Percentiles rank a stretch among this genome's conserved stretches.
Conservation (phyloP, 257 asterid species). For the Ophiorrhiza pumila region DNA sequence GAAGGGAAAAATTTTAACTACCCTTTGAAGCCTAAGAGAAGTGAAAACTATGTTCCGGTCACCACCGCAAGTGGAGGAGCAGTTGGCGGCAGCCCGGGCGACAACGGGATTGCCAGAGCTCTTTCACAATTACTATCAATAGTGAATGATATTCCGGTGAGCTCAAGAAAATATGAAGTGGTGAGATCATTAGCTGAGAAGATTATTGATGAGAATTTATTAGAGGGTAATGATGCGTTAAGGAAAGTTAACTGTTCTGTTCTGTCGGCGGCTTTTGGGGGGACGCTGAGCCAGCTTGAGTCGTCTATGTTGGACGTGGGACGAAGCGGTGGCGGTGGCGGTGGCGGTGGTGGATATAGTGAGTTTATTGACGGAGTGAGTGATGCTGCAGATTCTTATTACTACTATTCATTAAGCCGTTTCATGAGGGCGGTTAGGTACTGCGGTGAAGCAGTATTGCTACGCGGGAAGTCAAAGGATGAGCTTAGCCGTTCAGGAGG, state of each 20-base stretch:
- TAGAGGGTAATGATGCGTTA: slow-evolving; percentile 33
- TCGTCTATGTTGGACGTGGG: slow-evolving; percentile 35
- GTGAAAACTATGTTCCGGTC: slow-evolving; percentile 15
- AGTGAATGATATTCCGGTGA: slow-evolving; percentile 79
- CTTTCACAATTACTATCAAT: slow-evolving; percentile 63
- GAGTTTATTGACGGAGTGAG: slow-evolving; percentile 20
- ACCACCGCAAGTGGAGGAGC: slow-evolving; percentile 18
- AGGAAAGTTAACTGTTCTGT: slow-evolving; percentile 53
- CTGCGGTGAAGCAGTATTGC: slow-evolving; percentile 41
- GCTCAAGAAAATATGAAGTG: slow-evolving; percentile 78
- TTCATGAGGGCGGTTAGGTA: slow-evolving; percentile 37
- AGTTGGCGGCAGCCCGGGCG: slow-evolving; percentile 17
- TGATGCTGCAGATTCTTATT: slow-evolving; percentile 6
- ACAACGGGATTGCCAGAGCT: slow-evolving; percentile 67
- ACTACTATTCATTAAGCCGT: slow-evolving; percentile 25
- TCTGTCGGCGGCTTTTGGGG: slow-evolving; percentile 54
- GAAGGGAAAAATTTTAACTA: slow-evolving; percentile 7
- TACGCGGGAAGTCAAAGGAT: slow-evolving; percentile 35
- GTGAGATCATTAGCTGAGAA: slow-evolving; percentile 70
- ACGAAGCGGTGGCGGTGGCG: slow-evolving; percentile 14
- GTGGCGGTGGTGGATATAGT: not conserved
- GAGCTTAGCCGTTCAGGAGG: slow-evolving; percentile 38
- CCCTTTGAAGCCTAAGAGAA: slow-evolving; percentile 18
- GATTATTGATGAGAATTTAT: slow-evolving; percentile 65
- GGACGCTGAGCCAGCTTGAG: slow-evolving; percentile 65